These are phyloP conservation scores for Beta macrorhiza DNA, from an alignment of 179 eudicot species.

Conservation along the genomic window DNA sequence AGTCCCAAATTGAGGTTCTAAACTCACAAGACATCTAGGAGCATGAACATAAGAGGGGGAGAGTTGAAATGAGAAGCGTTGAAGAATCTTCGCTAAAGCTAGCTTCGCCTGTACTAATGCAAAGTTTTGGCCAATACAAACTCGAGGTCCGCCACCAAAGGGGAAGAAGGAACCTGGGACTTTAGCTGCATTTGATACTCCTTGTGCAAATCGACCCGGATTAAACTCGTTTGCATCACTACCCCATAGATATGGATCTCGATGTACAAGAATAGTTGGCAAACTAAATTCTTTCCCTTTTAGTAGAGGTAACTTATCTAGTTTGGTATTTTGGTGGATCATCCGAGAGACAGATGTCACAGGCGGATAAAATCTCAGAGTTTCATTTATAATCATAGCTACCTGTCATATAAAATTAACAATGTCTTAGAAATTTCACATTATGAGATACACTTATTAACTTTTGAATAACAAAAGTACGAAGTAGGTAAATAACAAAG, in stretches of 20 bases:
- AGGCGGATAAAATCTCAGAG: constrained; percentile 25
- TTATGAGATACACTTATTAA: not conserved
- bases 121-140: constrained; percentile 25
- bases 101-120: constrained; percentile 25
- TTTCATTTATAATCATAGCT: constrained; percentile 27
- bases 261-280: constrained; percentile 20
- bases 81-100: constrained; percentile 9
- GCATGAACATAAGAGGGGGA: constrained; percentile 18
- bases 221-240: constrained; percentile 25
- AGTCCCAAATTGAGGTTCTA: constrained; percentile 17
- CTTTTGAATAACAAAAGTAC: not conserved
- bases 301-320: constrained; percentile 1
- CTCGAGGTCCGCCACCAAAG: constrained; percentile 25
- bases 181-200: constrained; percentile 18
- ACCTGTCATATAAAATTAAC: constrained; percentile 4
- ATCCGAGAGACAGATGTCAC: constrained; percentile 6
- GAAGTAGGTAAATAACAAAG: not conserved
- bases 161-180: constrained; percentile 22
- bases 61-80: constrained; percentile 10
- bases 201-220: constrained; percentile 25
- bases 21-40: not conserved
- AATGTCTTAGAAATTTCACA: not conserved
- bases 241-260: constrained; percentile 24
- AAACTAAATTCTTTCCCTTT: constrained; percentile 9
- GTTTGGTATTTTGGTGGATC: not conserved